Evolutionary conservation across 2,329 filamentous ascomycete species (phyloP), one percentile per base, ranked within the genome.

Genomic region (Aquanectria penicillioides): DNA sequence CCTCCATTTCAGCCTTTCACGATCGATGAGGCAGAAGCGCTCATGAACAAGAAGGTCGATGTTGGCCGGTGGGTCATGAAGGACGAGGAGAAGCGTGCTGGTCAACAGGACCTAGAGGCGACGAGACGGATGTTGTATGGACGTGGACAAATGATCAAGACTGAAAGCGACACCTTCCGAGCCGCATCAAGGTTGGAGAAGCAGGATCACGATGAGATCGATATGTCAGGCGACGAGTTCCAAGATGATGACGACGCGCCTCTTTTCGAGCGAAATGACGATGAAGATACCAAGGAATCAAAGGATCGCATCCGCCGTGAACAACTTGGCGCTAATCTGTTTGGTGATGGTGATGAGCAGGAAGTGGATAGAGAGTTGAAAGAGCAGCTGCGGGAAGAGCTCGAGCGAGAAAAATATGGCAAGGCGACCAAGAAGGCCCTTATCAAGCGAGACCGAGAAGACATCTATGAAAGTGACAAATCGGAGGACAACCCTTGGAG

Each of bases 321-420:
- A 69, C 93, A 96, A 74, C 82, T 96, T n/a, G 88, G 88, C 49
- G 94, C 94, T 8, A 97, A 97, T 69, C 80, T 95, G 2, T 97
- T 97, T 67, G 86, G 86, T 38, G 83, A 87, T 11, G 86, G 82
- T 29, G 83, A 89, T 66, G 90, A 96, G 69, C 79, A 86, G 38
- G 86, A 90, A 71, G 86, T 93, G 5, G 89, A 94, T 68, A 86
- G 89, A 64, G 89, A 95, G 62, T 83, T 92, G 62, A 85, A 91
- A 62, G 88, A 92, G 68, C 78, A 89, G 67, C 79, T 86, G 66
- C 86, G 88, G 70, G 89, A 91, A 65, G 89, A 89, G 64, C 84
- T 91, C 57, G 83, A 87, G 59, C 81, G 87, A 61, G 91, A 88
- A 73, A 86, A 87, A 62, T 83, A 90, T 55, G 91, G 93, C 61